A percentile compares a stretch with the other conserved stretches of the same genome.
Evolutionary conservation across 169 alveolate species (phyloP).

Genomic region (Plasmodium berghei): DNA sequence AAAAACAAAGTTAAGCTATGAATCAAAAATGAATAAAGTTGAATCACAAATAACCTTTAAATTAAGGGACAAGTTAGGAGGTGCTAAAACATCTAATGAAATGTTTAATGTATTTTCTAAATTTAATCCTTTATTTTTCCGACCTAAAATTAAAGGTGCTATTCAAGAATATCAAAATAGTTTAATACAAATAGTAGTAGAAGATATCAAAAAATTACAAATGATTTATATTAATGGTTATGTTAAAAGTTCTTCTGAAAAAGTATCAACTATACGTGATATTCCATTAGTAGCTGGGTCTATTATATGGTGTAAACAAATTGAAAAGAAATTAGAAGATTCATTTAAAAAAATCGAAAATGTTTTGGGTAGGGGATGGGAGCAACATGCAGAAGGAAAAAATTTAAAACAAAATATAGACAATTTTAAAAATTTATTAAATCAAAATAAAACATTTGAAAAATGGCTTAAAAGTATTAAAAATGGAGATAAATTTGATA

Average conservation of each 20-base stretch:
- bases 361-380: slow-evolving; percentile 96
- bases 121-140: slow-evolving; percentile 95
- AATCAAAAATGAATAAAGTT: slow-evolving; percentile 93
- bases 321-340: slow-evolving; percentile 89
- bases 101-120: slow-evolving; percentile 96
- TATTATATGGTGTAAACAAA: slow-evolving; percentile 95
- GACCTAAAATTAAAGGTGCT: slow-evolving; percentile 97
- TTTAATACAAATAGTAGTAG: slow-evolving; percentile 92
- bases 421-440: slow-evolving; percentile 88
- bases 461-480: slow-evolving; percentile 74
- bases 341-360: slow-evolving; percentile 90
- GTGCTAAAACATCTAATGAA: slow-evolving; percentile 95
- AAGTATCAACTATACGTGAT: slow-evolving; percentile 92
- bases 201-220: slow-evolving; percentile 92
- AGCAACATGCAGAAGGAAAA: slow-evolving; percentile 94
- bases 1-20: slow-evolving; percentile 91
- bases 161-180: slow-evolving; percentile 97
- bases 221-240: slow-evolving; percentile 92
- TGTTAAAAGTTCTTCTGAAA: slow-evolving; percentile 91
- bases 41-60: slow-evolving; percentile 95
- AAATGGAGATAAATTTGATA: slow-evolving; percentile 73
- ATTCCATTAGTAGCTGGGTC: slow-evolving; percentile 95
- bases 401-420: slow-evolving; percentile 94
- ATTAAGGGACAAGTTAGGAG: slow-evolving; percentile 95
- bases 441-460: slow-evolving; percentile 85